These are phyloP conservation scores for Trichosporon sp. DNA, from an alignment of 1,284 basidiomycete species.

Conservation along the genomic window DNA sequence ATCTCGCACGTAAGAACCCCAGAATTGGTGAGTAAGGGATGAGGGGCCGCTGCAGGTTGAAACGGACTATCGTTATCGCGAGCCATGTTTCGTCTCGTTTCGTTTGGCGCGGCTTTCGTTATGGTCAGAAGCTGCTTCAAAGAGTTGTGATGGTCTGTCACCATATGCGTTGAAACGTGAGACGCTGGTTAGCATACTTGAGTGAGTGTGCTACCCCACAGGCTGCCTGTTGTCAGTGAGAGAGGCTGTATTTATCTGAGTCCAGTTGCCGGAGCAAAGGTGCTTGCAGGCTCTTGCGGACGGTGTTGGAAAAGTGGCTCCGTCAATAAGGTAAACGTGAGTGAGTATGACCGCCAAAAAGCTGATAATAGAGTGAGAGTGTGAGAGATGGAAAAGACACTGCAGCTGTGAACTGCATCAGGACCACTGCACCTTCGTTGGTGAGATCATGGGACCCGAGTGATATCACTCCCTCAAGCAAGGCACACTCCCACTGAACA, in stretches of 20 bases:
- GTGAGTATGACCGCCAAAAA: too few relatives aligned
- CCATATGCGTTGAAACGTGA: background rate
- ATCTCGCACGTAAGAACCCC: background rate
- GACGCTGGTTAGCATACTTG: background rate
- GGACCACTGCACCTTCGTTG: too few relatives aligned
- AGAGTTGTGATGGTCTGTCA: background rate
- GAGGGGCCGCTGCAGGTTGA: background rate
- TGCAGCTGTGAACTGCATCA: background rate
- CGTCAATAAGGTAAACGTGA: too few relatives aligned
- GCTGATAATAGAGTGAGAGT: too few relatives aligned
- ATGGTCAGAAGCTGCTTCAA: background rate
- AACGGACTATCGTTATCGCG: background rate
- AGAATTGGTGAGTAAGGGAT: background rate
- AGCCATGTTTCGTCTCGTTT: background rate
- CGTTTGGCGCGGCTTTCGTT: background rate
- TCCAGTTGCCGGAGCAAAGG: too few relatives aligned
- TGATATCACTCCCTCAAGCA: background rate
- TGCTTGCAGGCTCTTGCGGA: too few relatives aligned
- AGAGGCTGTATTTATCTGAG: background rate
- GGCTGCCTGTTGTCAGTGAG: background rate
- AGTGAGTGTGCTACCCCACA: too few relatives aligned
- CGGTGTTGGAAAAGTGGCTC: too few relatives aligned
- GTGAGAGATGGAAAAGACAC: background rate
- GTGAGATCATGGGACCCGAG: slow-evolving; percentile 1
- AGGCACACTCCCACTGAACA: background rate